phyloP scores from a whole-genome alignment of 2,329 filamentous ascomycete species.

The Shiraia bambusicola region DNA sequence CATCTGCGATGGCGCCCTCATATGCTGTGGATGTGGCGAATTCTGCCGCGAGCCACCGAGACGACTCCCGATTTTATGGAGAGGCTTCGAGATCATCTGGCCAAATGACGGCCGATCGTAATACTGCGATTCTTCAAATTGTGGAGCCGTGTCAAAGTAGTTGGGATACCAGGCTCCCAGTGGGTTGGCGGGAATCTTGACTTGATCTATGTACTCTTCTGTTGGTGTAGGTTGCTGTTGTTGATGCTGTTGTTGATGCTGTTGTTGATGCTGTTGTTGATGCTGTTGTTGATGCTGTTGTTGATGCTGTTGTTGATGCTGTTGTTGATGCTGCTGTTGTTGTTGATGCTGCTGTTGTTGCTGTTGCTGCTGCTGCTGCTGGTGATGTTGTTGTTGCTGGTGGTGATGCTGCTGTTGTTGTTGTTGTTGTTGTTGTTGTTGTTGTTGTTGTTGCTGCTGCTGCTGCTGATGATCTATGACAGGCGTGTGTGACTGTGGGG shows the following conservation, averaged over 20 bases:
- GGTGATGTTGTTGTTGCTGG: constrained; percentile 4
- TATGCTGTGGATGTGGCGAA: constrained; percentile 20
- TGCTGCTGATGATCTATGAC: constrained; percentile 24
- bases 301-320: constrained; percentile 18
- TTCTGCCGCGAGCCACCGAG: constrained; percentile 26
- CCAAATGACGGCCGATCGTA: constrained; percentile 40
- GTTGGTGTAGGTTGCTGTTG: constrained; percentile 15
- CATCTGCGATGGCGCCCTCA: constrained; percentile 24
- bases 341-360: constrained; percentile 21
- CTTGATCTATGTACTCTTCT: constrained; percentile 32
- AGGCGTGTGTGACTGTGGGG: constrained; percentile 21
- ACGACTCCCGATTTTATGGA: constrained; percentile 36
- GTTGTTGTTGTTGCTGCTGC: constrained; percentile 11
- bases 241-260: constrained; percentile 19
- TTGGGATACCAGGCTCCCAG: constrained; percentile 37
- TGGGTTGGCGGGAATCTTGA: constrained; percentile 32
- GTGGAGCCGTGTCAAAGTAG: constrained; percentile 38
- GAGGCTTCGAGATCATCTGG: constrained; percentile 38
- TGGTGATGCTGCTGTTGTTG: too few relatives aligned
- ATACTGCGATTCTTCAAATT: constrained; percentile 41
- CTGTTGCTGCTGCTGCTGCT: constrained; percentile 20
- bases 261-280: too few relatives aligned
- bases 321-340: constrained; percentile 16
- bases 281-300: too few relatives aligned
- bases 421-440: too few relatives aligned